Evolutionary conservation across 2,329 filamentous ascomycete genomes (phyloP).

Genomic region (Penicillium sp.): DNA sequence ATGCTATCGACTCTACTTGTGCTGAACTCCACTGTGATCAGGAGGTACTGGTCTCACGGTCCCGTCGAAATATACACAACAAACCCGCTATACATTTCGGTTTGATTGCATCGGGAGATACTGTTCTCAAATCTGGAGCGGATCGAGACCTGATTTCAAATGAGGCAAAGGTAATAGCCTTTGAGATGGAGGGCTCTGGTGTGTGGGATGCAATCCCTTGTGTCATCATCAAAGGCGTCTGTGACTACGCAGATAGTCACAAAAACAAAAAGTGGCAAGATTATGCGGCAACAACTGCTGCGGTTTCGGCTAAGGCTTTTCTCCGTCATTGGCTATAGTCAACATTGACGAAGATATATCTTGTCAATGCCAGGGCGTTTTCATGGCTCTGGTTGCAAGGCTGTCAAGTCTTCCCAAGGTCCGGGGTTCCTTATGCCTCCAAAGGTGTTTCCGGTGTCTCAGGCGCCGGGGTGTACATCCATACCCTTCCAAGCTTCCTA

Average conservation of each 20-base stretch:
- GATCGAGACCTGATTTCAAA: neutral
- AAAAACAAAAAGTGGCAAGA: neutral
- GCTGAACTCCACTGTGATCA: neutral
- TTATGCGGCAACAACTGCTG: constrained; percentile 12
- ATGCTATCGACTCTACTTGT: neutral
- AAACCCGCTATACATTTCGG: neutral
- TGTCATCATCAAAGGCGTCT: neutral
- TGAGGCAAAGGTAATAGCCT: neutral
- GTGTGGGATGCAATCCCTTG: neutral
- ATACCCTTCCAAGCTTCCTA: too few species aligned
- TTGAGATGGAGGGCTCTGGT: neutral
- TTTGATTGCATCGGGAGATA: neutral
- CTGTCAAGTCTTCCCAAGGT: too few species aligned
- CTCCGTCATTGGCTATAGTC: neutral
- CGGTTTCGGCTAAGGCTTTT: constrained; percentile 8
- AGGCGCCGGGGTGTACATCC: too few species aligned
- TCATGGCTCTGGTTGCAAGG: too few species aligned
- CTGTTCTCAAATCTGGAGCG: neutral
- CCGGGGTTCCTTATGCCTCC: too few species aligned
- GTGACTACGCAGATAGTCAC: neutral
- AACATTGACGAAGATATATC: neutral
- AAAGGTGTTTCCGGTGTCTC: too few species aligned
- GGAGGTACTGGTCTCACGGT: neutral
- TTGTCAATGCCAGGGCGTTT: too few species aligned
- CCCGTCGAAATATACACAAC: neutral